Evolutionary conservation across 352 stramenopile genomes (phyloP), one percentile per base, ranked within the genome.

Genomic region (Aphanomyces stellatus): DNA sequence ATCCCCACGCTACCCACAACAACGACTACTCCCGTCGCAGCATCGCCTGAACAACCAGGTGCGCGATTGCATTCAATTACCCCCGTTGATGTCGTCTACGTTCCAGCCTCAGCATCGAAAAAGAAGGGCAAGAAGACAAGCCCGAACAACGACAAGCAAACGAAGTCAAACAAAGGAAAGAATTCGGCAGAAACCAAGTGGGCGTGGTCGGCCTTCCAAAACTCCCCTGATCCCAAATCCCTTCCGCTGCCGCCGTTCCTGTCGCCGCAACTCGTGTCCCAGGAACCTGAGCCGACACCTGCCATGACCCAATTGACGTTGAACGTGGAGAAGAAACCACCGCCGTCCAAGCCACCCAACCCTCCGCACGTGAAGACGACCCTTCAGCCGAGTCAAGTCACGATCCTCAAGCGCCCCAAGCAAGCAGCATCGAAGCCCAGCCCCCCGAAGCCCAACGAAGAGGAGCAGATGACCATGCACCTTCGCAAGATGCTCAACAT

Each of bases 191-290:
- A 73, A 4, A 79, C 81, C 41, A 92, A 93, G 60, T 93, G 82
- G 82, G 84, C 84, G 10, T 93, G 84, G 84, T 91, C 82, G 51
- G 82, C 82, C 30, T 93, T 93, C 62, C 84, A 93, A 71, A 89
- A 81, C 24, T 91, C 84, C 3, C 84, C 84, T 7, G 84, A 93
- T 25, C 84, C 84, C 7, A 76, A 79, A 67, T 75, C 85, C 46
- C 70, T 93, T 8, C 84, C 84, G 40, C 71, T 93, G 63, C 84
- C 84, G n/a, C 81, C 82, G 49, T 93, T 93, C 51, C 71, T 88
- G 22, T 69, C 71, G 1, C 73, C 75, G 31, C 30, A 40, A 17
- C 51, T 64, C n/a, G 25, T 62, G 31, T 34, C 34, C 17, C 40
- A 63, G 22, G 34, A 63, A 63, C 34, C 34, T 7, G 34, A 51